These are phyloP conservation scores for Metschnikowia borealis DNA, from an alignment of 805 yeast species.

Conservation along the genomic window DNA sequence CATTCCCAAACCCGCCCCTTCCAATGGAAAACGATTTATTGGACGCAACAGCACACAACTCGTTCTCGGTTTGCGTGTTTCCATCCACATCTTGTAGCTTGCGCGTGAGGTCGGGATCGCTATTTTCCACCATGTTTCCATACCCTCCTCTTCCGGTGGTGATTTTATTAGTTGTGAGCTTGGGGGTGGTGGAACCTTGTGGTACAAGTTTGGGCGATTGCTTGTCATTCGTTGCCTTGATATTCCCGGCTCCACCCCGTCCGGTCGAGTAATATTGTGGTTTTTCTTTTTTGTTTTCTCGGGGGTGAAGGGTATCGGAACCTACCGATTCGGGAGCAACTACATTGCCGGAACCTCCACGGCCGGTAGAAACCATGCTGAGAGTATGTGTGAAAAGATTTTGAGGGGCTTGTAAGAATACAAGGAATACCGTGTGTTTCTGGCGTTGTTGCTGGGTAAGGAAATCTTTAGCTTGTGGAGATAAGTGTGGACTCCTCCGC, in stretches of 20 bases:
- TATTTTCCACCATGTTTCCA: slow-evolving; percentile 68
- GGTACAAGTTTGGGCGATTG: slow-evolving; percentile 53
- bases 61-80: slow-evolving; percentile 20
- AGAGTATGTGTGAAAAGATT: background rate
- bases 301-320: slow-evolving; percentile 6
- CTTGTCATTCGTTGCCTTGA: slow-evolving; percentile 38
- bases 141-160: slow-evolving; percentile 79
- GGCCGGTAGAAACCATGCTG: slow-evolving; percentile 28
- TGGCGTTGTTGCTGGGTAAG: background rate
- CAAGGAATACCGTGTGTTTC: background rate
- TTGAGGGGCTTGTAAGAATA: background rate
- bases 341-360: slow-evolving; percentile 40
- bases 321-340: slow-evolving; percentile 10
- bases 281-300: slow-evolving; percentile 22
- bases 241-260: slow-evolving; percentile 77
- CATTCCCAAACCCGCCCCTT: slow-evolving; percentile 65
- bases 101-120: slow-evolving; percentile 55
- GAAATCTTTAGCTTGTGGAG: background rate
- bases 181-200: slow-evolving; percentile 61
- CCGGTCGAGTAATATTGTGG: slow-evolving; percentile 58
- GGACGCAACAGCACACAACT: slow-evolving; percentile 42
- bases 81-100: slow-evolving; percentile 64
- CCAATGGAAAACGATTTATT: slow-evolving; percentile 50
- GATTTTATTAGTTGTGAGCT: slow-evolving; percentile 49
- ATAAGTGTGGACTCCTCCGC: background rate